Evolutionary conservation across 2,329 filamentous ascomycete genomes (phyloP).

Genomic region (Trichoderma aggressivum): DNA sequence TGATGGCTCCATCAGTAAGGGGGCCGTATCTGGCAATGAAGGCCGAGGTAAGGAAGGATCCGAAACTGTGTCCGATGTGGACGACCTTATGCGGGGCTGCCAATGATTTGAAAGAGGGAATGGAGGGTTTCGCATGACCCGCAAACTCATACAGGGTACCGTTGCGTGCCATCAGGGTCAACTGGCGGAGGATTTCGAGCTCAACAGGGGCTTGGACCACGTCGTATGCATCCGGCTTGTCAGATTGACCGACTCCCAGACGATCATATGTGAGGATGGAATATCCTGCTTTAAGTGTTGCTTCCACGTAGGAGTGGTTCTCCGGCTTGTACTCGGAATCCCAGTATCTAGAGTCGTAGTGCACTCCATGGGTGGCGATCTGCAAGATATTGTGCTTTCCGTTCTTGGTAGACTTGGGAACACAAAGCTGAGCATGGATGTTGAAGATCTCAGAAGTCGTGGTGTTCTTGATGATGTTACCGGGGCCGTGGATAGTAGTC

Average conservation of each 20-base stretch:
- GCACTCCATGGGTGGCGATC: constrained; percentile 11
- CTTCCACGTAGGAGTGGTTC: constrained; percentile 12
- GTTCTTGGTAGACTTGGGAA: background rate
- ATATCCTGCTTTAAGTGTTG: constrained; percentile 3
- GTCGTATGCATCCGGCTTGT: constrained; percentile 4
- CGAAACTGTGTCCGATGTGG: constrained; percentile 12
- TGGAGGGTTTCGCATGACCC: background rate
- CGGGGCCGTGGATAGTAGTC: background rate
- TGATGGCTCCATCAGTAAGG: constrained; percentile 1
- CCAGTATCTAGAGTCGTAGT: constrained; percentile 14
- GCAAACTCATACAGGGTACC: constrained; percentile 11
- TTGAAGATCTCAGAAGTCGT: constrained; percentile 2
- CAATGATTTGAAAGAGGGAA: background rate
- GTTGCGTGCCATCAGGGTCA: constrained; percentile 12
- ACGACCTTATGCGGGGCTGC: background rate
- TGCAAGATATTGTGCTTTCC: background rate
- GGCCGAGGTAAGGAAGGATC: constrained; percentile 5
- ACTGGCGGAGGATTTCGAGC: constrained; percentile 6
- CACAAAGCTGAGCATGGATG: constrained; percentile 1
- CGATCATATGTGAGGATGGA: constrained; percentile 7
- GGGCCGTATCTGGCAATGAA: constrained; percentile 11
- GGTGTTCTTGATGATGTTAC: constrained; percentile 8
- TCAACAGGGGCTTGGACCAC: constrained; percentile 8
- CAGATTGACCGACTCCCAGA: constrained; percentile 5
- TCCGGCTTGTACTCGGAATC: constrained; percentile 10